Conservation (phyloP, 1,139 yeast species). For the Pichia sp. region DNA sequence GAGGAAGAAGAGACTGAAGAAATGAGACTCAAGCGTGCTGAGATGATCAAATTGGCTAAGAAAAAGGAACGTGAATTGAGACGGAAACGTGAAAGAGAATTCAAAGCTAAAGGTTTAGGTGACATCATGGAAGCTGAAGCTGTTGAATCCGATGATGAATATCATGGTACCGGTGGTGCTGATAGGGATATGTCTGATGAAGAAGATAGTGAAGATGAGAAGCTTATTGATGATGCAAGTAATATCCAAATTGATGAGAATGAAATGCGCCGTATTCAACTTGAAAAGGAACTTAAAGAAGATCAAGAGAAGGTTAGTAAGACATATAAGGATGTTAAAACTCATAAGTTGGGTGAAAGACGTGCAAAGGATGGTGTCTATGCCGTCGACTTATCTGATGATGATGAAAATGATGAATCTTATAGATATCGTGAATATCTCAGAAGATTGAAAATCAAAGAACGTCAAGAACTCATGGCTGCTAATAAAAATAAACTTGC, state of each 20-base stretch:
- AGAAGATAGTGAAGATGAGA: slow-evolving; percentile 77
- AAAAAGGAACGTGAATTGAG: slow-evolving; percentile 29
- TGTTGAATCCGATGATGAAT: slow-evolving; percentile 95
- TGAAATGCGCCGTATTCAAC: slow-evolving; percentile 58
- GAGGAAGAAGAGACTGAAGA: slow-evolving; percentile 30
- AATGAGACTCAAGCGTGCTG: slow-evolving; percentile 19
- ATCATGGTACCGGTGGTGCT: slow-evolving; percentile 85
- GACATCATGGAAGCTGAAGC: slow-evolving; percentile 80
- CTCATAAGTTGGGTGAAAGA: slow-evolving; percentile 75
- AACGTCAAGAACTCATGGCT: slow-evolving; percentile 52
- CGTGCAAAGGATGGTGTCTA: slow-evolving; percentile 50
- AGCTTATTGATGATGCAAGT: slow-evolving; percentile 74
- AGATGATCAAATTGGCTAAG: slow-evolving; percentile 25
- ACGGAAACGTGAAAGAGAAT: slow-evolving; percentile 44
- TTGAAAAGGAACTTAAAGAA: slow-evolving; percentile 64
- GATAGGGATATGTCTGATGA: slow-evolving; percentile 60
- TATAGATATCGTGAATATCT: slow-evolving; percentile 32
- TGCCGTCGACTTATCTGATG: slow-evolving; percentile 66
- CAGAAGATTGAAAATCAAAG: slow-evolving; percentile 39
- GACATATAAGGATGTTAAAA: slow-evolving; percentile 77
- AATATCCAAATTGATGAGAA: slow-evolving; percentile 58
- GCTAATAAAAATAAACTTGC: slow-evolving; percentile 39
- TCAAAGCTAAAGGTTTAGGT: slow-evolving; percentile 50
- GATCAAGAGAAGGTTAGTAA: slow-evolving; percentile 73
- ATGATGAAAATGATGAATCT: slow-evolving; percentile 50